Conservation (phyloP, 1,284 basidiomycete genomes). For the Vanrija pseudolonga region DNA sequence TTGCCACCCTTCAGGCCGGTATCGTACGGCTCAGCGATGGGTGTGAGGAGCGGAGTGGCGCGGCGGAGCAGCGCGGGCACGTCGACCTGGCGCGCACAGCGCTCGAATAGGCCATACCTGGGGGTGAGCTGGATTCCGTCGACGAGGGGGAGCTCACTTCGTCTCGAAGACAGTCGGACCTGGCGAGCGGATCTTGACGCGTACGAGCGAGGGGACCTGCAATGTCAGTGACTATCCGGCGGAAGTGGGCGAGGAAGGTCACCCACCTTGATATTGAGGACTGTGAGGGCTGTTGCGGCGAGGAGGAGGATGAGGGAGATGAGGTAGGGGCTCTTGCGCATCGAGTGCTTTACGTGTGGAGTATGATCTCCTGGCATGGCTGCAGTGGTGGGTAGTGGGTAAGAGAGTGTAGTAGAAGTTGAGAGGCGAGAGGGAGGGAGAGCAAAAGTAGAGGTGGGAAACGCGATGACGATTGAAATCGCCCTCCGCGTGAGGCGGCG, state of each 20-base stretch:
- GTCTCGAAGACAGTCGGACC: conserved; percentile 45
- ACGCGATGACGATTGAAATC: neutral
- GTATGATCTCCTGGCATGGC: neutral
- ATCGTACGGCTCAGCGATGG: neutral
- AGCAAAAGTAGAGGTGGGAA: neutral
- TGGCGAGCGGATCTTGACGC: conserved; percentile 31
- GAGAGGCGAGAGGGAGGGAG: neutral
- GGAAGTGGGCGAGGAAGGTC: neutral
- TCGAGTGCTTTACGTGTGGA: conserved; percentile 27
- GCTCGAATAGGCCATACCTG: conserved; percentile 48
- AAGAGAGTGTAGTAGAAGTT: conserved; percentile 12
- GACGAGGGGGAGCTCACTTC: conserved; percentile 21
- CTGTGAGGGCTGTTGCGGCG: conserved; percentile 39
- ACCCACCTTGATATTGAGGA: conserved; percentile 45
- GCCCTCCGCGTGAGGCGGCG: neutral
- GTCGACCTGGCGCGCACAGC: conserved; percentile 37
- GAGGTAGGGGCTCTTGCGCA: conserved; percentile 46
- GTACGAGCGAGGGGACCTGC: conserved; percentile 41
- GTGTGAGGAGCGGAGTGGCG: conserved; percentile 28
- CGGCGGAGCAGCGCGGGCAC: conserved; percentile 26
- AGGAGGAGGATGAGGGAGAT: conserved; percentile 43
- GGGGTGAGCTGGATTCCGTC: neutral
- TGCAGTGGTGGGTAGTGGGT: conserved; percentile 3
- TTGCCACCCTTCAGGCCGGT: neutral
- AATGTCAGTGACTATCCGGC: neutral